phyloP scores from a whole-genome alignment of 2,329 filamentous ascomycete species.

The Hymenoscyphus albidus region DNA sequence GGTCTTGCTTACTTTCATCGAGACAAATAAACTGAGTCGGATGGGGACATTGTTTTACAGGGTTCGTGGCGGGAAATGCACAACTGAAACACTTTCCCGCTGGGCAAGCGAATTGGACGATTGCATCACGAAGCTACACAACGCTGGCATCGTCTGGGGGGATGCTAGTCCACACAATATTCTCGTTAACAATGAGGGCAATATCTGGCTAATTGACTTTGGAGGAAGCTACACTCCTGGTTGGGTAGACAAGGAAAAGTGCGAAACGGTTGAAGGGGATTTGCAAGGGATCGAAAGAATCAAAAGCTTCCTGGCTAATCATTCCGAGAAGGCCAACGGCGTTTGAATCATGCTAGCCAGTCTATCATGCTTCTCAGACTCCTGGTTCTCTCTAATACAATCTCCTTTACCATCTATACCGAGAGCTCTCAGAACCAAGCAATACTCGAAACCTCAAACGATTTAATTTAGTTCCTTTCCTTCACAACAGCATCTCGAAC shows the following conservation, averaged over 20 bases:
- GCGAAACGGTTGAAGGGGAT: constrained; percentile 19
- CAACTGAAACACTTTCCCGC: not conserved
- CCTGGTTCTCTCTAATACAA: not conserved
- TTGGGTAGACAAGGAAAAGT: constrained; percentile 15
- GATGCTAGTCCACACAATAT: not conserved
- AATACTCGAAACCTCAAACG: not conserved
- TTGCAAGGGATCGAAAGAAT: constrained; percentile 6
- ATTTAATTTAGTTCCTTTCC: not conserved
- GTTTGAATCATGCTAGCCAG: too few species aligned
- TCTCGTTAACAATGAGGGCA: not conserved
- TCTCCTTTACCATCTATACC: not conserved
- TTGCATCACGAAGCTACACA: not conserved
- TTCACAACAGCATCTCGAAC: not conserved
- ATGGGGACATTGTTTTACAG: not conserved
- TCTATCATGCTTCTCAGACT: too few species aligned
- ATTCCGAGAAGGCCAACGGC: too few species aligned
- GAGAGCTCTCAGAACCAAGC: not conserved
- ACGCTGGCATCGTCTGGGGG: not conserved
- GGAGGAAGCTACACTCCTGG: constrained; percentile 17
- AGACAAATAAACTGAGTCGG: not conserved
- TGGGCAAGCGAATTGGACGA: not conserved
- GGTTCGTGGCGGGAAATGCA: not conserved
- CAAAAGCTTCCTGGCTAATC: not conserved
- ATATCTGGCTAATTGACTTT: constrained; percentile 17
- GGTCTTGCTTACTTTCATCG: not conserved